Conservation (phyloP, 768 basidiomycete species). For the Tricholoma flavovirens region DNA sequence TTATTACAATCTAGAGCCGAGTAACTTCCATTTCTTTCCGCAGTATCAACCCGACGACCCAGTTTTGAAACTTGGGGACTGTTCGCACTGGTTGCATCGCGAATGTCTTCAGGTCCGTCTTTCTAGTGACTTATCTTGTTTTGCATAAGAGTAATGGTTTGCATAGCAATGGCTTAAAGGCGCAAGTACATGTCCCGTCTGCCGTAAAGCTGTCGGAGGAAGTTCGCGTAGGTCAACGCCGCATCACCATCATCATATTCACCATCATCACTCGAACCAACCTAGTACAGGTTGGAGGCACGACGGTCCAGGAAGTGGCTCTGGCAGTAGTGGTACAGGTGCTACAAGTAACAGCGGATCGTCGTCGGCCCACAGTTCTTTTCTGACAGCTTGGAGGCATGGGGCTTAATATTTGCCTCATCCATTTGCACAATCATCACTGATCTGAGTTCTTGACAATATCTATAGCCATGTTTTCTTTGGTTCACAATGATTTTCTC, state of each 20-base stretch:
- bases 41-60: slow-evolving; percentile 62
- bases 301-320: slow-evolving; percentile 6
- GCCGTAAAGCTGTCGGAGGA: slow-evolving; percentile 51
- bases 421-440: not conserved
- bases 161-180: slow-evolving; percentile 73
- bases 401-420: not conserved
- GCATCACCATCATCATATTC: not conserved
- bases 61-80: slow-evolving; percentile 62
- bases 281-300: slow-evolving; percentile 12
- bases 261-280: slow-evolving; percentile 4
- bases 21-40: slow-evolving; percentile 7
- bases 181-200: slow-evolving; percentile 77
- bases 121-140: not conserved
- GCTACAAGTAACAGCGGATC: not conserved
- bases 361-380: not conserved
- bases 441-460: not conserved
- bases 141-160: slow-evolving; percentile 4
- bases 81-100: slow-evolving; percentile 78
- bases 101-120: slow-evolving; percentile 63
- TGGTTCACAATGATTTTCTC: not conserved
- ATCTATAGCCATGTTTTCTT: not conserved
- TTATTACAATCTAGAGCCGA: not conserved
- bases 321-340: not conserved
- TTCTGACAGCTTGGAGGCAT: not conserved
- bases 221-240: not conserved